Conservation (phyloP, 306 rosid genomes). For the Adenanthera pavonina region DNA sequence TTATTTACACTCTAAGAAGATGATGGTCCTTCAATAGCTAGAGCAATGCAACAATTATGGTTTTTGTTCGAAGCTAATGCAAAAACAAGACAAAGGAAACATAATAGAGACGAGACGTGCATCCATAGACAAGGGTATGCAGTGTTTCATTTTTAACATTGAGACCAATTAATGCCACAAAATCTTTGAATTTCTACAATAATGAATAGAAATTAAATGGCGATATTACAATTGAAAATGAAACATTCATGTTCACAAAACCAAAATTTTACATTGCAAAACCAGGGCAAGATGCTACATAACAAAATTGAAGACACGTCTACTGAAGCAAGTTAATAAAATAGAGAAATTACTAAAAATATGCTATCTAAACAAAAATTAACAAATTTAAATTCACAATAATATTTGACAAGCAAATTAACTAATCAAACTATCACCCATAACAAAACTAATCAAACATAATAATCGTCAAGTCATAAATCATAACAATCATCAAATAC, state of each 20-base stretch:
- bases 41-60: neutral
- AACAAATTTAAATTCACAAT: no score
- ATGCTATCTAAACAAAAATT: no score
- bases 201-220: conserved; percentile 23
- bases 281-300: conserved; percentile 84
- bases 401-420: no score
- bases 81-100: conserved; percentile 1
- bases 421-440: no score
- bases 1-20: conserved; percentile 16
- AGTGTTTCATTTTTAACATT: conserved; percentile 87
- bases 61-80: neutral
- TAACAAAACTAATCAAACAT: no score
- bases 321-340: no score
- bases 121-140: conserved; percentile 88
- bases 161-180: conserved; percentile 66
- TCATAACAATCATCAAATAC: no score
- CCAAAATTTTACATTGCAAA: conserved; percentile 83
- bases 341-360: no score
- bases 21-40: neutral
- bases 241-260: conserved; percentile 26
- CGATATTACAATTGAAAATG: conserved; percentile 28
- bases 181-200: conserved; percentile 84
- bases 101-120: no score
- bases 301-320: conserved; percentile 85
- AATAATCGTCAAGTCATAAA: no score